These are phyloP conservation scores for Cercospora sp. DNA, from an alignment of 2,329 filamentous ascomycete species.

Conservation along the genomic window DNA sequence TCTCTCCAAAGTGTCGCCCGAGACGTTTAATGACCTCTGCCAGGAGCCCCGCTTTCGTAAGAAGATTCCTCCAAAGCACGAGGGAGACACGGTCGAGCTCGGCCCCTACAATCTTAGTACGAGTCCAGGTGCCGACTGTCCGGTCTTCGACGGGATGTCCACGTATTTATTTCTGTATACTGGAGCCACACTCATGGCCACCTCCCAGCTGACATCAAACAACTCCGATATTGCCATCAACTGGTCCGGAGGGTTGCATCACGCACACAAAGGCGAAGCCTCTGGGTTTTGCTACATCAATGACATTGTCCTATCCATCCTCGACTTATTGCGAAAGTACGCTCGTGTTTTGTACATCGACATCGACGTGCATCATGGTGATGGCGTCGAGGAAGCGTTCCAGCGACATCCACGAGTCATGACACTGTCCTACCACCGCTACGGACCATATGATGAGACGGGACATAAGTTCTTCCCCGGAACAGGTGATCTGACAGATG, in stretches of 20 bases:
- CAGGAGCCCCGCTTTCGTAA: constrained; percentile 46
- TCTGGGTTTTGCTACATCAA: constrained; percentile 99
- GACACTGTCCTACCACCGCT: constrained; percentile 96
- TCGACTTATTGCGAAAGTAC: constrained; percentile 79
- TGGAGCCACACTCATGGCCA: constrained; percentile 86
- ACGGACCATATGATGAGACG: constrained; percentile 68
- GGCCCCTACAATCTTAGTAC: constrained; percentile 70
- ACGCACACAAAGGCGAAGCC: constrained; percentile 91
- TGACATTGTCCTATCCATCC: constrained; percentile 91
- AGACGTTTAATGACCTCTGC: constrained; percentile 55
- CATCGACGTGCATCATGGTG: constrained; percentile 88
- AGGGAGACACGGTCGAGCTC: constrained; percentile 45
- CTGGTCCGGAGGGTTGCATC: constrained; percentile 94
- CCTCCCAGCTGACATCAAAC: constrained; percentile 79
- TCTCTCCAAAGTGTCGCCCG: constrained; percentile 51
- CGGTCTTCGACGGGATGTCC: constrained; percentile 92
- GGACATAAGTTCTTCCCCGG: constrained; percentile 62
- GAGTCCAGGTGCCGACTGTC: constrained; percentile 76
- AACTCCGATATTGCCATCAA: constrained; percentile 96
- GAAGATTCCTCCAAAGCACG: constrained; percentile 44
- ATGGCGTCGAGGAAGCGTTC: constrained; percentile 88
- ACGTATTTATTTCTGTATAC: constrained; percentile 94
- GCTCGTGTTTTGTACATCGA: constrained; percentile 91
- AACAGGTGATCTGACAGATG: constrained; percentile 66
- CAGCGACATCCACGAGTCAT: constrained; percentile 86